Evolutionary conservation across 208 protist species (phyloP), one percentile per base, ranked within the genome.

Genomic region (Wallacemonas sp.): DNA sequence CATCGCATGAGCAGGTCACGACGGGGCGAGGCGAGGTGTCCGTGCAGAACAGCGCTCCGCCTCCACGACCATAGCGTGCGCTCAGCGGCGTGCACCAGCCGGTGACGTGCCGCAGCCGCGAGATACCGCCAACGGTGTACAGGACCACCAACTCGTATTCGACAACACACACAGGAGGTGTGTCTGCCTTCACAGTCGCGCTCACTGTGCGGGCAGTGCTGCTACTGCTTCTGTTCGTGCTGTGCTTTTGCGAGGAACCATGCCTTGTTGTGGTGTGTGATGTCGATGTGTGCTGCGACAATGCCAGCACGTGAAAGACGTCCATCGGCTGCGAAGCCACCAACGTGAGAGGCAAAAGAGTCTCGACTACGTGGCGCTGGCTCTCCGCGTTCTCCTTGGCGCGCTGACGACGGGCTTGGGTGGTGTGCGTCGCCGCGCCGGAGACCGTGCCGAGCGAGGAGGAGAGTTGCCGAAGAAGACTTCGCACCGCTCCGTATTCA

Each of bases 1-100:
- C 83, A 24, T 84, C 83, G 51, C 83, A 85, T 28, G 77, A 65
- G 56, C 65, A 80, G 4, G 76, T 68, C 17, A 90, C 44, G 19
- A 80, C 72, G 22, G 76, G 68, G 11, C 67, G 72, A 1, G 68
- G 68, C 5, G 41, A 49, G 62, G 85, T 85, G 60, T 89, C 79
- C 4, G 71, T 56, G 39, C 70, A 82, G 56, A 80, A 70, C 11
- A 72, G 65, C 8, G 70, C 78, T 12, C 82, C 82, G 5, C 72
- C 70, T 2, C 72, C 75, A 31, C 51, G 51, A 5, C 51, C 51
- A 22, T 22, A 58, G 30, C n/a, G 51, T n/a, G 30, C 51, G 21
- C 51, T 58, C 30, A 58, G 51, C 31, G 51, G 51, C 28, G 51
- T 31, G 31, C 51, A 58, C 51, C 51, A 58, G 30, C 30, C 30